A percentile compares a stretch with the other conserved stretches of the same genome.
These are phyloP conservation scores for Paramyrothecium sp. DNA, from an alignment of 2,329 filamentous ascomycete genomes.

Conservation along the genomic window DNA sequence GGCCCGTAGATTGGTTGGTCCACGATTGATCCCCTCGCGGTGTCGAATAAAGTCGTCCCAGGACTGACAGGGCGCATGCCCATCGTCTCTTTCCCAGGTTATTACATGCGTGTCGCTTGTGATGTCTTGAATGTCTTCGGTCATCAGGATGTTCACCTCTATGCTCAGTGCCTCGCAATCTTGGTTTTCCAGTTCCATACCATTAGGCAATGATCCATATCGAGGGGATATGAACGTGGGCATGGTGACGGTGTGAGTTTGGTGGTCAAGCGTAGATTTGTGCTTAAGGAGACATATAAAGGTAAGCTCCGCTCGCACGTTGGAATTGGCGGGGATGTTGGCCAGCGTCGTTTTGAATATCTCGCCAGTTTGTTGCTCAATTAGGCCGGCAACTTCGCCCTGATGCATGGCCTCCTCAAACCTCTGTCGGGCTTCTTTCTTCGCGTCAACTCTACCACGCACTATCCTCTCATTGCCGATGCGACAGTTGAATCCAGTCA, in stretches of 20 bases:
- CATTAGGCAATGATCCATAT: conserved; percentile 2
- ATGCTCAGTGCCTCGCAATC: background rate
- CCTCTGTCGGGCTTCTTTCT: conserved; percentile 4
- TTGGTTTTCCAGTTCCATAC: background rate
- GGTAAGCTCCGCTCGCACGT: conserved; percentile 7
- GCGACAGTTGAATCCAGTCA: conserved; percentile 4
- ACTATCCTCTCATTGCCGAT: conserved; percentile 6
- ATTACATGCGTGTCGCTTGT: background rate
- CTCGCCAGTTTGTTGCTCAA: conserved; percentile 9
- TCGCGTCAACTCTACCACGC: conserved; percentile 8
- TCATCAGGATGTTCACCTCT: background rate
- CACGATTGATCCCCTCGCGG: too few relatives aligned
- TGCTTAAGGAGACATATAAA: conserved; percentile 11
- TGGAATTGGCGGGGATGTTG: conserved; percentile 9
- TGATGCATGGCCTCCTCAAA: conserved; percentile 4
- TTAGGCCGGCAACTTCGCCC: conserved; percentile 2
- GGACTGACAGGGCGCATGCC: too few relatives aligned
- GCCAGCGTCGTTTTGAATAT: conserved; percentile 10
- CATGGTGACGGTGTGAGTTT: conserved; percentile 6
- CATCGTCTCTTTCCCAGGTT: background rate
- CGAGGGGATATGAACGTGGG: conserved; percentile 9
- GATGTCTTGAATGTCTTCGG: background rate
- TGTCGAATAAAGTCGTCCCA: too few relatives aligned
- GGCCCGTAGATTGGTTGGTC: too few relatives aligned
- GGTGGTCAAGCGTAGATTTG: background rate